Evolutionary conservation across 2,329 filamentous ascomycete species (phyloP), one percentile per base, ranked within the genome.

Genomic region (Pochonia chlamydosporia): DNA sequence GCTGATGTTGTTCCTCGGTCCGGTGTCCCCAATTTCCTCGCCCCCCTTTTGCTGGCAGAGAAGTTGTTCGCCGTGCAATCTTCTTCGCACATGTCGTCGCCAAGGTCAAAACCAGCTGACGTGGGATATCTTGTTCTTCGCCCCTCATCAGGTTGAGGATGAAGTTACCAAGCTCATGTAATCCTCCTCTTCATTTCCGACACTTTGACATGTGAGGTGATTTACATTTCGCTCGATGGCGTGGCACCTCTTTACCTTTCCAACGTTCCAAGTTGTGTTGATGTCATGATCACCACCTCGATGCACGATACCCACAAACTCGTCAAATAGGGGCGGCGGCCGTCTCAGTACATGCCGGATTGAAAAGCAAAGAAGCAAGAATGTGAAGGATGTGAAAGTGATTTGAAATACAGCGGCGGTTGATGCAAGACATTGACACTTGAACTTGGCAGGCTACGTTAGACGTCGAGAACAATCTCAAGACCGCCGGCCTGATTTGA

Each of bases 151-250:
- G 87, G 85, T 89, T 71, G 87, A 92, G 76, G 87, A 91, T 74
- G 87, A 91, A 72, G 82, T 91, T 68, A 90, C 87, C 61, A 92
- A 88, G 73, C 88, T 95, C 72, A 90, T 91, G 85, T 91, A 85
- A 68, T 66, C 60, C 16, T 9, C 35, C 35, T 39, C 20, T 39
- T 23, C 35, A 18, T 39, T 18, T 23, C 20, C 21, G 23, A 23
- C 8, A 18, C 18, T 39, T 39, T 14, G 31, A 39, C n/a, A 39
- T 4, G 18, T 39, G 20, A 39, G 35, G 18, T 14, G 18, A 23
- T 39, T 8, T 8, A 39, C 4, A 13, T 7, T 13, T 20, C 16
- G 10, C 20, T 11, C 21, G 30, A 36, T 36, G 30, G 4, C 5
- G 24, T 24, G 18, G 42, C 9, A 13, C 20, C 35, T 39, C 20